A percentile compares a stretch with the other conserved stretches of the same genome.
Evolutionary conservation across 192 early-diverging fungal genomes (phyloP).

Genomic region (Coemansia sp.): DNA sequence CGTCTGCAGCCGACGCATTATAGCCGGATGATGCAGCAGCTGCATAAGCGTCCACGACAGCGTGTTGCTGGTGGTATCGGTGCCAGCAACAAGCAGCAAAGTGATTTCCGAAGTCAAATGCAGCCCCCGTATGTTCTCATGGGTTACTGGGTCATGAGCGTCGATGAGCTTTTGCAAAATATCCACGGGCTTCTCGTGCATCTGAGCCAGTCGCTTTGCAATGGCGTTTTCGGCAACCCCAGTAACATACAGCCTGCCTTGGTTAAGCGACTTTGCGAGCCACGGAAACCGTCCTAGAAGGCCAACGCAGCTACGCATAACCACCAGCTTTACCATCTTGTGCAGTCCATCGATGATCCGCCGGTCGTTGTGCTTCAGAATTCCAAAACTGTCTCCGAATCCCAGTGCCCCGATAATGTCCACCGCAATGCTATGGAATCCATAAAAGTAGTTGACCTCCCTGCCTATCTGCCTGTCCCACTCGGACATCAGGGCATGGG

Average conservation of each 20-base stretch:
- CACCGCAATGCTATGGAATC: constrained; percentile 30
- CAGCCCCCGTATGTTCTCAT: constrained; percentile 10
- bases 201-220: background rate
- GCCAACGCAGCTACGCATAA: constrained; percentile 4
- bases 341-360: constrained; percentile 21
- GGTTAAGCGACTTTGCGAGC: constrained; percentile 4
- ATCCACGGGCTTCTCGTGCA: constrained; percentile 6
- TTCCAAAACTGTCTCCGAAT: constrained; percentile 29
- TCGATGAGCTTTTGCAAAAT: constrained; percentile 48
- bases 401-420: constrained; percentile 44
- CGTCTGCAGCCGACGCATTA: constrained; percentile 17
- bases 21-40: constrained; percentile 30
- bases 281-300: constrained; percentile 11
- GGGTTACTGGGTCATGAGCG: constrained; percentile 34
- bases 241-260: constrained; percentile 2
- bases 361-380: constrained; percentile 11
- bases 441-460: constrained; percentile 38
- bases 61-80: constrained; percentile 53
- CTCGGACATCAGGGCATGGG: constrained; percentile 16
- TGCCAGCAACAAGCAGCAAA: constrained; percentile 42
- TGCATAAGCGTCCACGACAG: constrained; percentile 34
- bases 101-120: constrained; percentile 20
- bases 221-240: constrained; percentile 10
- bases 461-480: constrained; percentile 22
- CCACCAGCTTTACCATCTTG: constrained; percentile 7